These are phyloP conservation scores for Cryptococcus depauperatus DNA, from an alignment of 1,284 basidiomycete genomes.

Conservation along the genomic window DNA sequence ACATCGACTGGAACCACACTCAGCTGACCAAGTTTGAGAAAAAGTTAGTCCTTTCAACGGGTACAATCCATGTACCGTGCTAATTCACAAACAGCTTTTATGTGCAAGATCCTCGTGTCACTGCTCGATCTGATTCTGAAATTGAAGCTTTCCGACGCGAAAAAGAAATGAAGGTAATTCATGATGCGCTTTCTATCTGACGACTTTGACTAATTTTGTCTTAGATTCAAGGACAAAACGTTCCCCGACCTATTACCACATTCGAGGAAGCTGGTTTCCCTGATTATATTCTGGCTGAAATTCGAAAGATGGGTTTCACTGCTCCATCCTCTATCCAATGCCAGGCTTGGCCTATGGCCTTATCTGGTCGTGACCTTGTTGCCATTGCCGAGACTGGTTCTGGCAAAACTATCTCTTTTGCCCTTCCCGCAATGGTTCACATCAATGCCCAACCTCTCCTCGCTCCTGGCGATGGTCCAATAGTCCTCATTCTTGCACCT, in stretches of 20 bases:
- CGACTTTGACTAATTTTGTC: slow-evolving; percentile 7
- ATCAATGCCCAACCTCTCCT: slow-evolving; percentile 98
- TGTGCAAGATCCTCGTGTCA: slow-evolving; percentile 79
- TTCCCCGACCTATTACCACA: slow-evolving; percentile 81
- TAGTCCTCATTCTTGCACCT: slow-evolving; percentile 91
- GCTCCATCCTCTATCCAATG: slow-evolving; percentile 91
- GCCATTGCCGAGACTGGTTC: slow-evolving; percentile 96
- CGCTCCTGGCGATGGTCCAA: slow-evolving; percentile 89
- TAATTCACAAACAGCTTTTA: slow-evolving; percentile 69
- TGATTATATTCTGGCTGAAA: slow-evolving; percentile 88
- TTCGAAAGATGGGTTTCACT: slow-evolving; percentile 85
- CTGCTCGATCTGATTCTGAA: slow-evolving; percentile 70
- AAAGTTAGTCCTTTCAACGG: slow-evolving; percentile 51
- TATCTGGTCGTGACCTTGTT: slow-evolving; percentile 87
- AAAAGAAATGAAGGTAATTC: slow-evolving; percentile 79
- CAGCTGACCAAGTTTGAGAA: slow-evolving; percentile 72
- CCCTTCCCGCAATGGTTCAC: slow-evolving; percentile 96
- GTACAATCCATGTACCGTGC: slow-evolving; percentile 14
- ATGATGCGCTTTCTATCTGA: not conserved
- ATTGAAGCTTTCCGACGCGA: slow-evolving; percentile 73
- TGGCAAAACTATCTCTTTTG: slow-evolving; percentile 96
- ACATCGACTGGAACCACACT: slow-evolving; percentile 70
- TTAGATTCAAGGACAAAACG: slow-evolving; percentile 75
- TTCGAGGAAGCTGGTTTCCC: slow-evolving; percentile 96
- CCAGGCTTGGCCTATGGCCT: slow-evolving; percentile 97